Evolutionary conservation across 78 protist genomes (phyloP).

Genomic region (Dictyostelium capitatum): DNA sequence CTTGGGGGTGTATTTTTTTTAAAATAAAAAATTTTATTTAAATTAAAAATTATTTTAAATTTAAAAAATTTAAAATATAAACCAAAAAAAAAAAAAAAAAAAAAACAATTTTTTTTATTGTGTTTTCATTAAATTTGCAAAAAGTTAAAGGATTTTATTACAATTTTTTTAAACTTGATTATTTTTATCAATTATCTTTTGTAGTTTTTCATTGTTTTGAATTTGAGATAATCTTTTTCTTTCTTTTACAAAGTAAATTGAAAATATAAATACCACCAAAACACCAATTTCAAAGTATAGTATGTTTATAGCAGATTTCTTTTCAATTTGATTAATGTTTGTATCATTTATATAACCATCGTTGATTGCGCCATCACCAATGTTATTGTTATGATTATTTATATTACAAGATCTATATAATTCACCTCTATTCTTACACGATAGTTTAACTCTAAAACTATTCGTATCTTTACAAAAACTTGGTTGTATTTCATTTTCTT

Average conservation of each 20-base stretch:
- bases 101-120: neutral
- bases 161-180: neutral
- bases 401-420: neutral
- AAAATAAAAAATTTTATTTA: no score
- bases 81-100: no score
- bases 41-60: no score
- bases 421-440: no score
- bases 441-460: neutral
- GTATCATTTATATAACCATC: neutral
- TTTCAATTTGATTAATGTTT: neutral
- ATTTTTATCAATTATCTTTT: neutral
- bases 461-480: neutral
- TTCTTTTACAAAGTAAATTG: constrained; percentile 26
- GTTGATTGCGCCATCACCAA: neutral
- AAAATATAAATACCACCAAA: neutral
- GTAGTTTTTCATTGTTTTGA: neutral
- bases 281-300: constrained; percentile 20
- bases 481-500: neutral
- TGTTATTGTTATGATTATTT: neutral
- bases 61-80: no score
- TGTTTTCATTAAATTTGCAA: no score
- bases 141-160: no score
- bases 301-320: neutral
- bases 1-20: no score
- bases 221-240: neutral